Evolutionary conservation across 2,329 filamentous ascomycete species (phyloP).

Genomic region (Tolypocladium amazonense): DNA sequence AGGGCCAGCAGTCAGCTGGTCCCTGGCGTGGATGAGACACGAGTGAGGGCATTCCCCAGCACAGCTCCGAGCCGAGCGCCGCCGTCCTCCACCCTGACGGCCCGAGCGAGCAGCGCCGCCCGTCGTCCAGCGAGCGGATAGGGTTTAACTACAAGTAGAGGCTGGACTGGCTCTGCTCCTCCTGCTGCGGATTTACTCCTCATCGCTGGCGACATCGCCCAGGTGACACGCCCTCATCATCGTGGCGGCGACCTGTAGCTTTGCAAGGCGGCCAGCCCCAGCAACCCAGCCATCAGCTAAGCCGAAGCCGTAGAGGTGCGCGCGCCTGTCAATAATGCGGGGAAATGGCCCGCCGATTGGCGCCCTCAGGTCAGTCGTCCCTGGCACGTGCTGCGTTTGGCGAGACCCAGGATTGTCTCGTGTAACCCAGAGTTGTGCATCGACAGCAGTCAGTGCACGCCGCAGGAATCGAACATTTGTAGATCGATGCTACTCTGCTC

Average conservation of each 20-base stretch:
- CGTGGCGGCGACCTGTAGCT: background rate
- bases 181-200: no score
- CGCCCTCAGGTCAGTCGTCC: background rate
- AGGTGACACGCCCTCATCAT: background rate
- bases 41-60: background rate
- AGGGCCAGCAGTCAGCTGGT: background rate
- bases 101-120: background rate
- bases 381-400: conserved; percentile 1
- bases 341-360: background rate
- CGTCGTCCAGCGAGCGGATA: background rate
- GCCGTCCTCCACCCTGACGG: background rate
- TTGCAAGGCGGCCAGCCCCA: background rate
- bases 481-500: background rate
- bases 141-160: no score
- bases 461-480: background rate
- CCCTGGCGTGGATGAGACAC: background rate
- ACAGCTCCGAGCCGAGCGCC: background rate
- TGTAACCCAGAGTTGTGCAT: background rate
- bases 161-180: no score
- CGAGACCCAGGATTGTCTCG: background rate
- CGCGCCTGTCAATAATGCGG: background rate
- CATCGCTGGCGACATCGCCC: no score
- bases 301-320: background rate
- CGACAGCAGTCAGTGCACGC: background rate
- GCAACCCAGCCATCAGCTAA: no score